Conservation (phyloP, 176 grass and related monocot genomes). For the Poa pratensis region DNA sequence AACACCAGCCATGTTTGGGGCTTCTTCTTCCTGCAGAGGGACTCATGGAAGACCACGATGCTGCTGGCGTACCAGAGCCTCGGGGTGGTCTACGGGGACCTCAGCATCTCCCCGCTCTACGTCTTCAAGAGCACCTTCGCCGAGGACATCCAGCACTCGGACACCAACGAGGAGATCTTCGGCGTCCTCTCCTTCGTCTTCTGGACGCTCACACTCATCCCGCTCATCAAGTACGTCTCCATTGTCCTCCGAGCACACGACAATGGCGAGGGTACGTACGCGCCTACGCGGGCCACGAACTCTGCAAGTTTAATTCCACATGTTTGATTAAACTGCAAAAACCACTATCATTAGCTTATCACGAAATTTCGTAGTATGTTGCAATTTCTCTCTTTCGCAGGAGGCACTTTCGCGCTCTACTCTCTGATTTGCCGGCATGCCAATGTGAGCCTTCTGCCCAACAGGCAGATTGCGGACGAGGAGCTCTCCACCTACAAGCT, state of each 20-base stretch:
- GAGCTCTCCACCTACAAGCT: constrained; percentile 95
- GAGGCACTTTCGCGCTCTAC: constrained; percentile 93
- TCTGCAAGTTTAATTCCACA: background rate
- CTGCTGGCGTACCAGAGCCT: constrained; percentile 96
- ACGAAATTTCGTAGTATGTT: no score
- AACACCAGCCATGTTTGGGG: constrained; percentile 25
- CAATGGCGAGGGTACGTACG: constrained; percentile 87
- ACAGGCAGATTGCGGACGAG: constrained; percentile 88
- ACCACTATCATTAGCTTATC: background rate
- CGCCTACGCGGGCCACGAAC: background rate
- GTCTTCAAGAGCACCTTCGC: constrained; percentile 98
- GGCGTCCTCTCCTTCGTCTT: constrained; percentile 98
- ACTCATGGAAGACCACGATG: constrained; percentile 88
- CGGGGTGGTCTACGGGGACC: constrained; percentile 93
- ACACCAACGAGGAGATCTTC: constrained; percentile 94
- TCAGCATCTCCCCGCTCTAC: constrained; percentile 95
- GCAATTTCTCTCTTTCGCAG: constrained; percentile 44
- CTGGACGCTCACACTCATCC: constrained; percentile 97
- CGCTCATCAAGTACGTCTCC: constrained; percentile 94
- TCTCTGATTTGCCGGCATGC: constrained; percentile 93
- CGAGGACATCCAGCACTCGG: constrained; percentile 94
- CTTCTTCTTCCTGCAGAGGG: constrained; percentile 58
- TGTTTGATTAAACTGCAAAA: background rate
- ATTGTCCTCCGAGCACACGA: constrained; percentile 91
- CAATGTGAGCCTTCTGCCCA: constrained; percentile 95